These are phyloP conservation scores for Colletotrichum higginsianum DNA, from an alignment of 2,329 filamentous ascomycete species.

Conservation along the genomic window DNA sequence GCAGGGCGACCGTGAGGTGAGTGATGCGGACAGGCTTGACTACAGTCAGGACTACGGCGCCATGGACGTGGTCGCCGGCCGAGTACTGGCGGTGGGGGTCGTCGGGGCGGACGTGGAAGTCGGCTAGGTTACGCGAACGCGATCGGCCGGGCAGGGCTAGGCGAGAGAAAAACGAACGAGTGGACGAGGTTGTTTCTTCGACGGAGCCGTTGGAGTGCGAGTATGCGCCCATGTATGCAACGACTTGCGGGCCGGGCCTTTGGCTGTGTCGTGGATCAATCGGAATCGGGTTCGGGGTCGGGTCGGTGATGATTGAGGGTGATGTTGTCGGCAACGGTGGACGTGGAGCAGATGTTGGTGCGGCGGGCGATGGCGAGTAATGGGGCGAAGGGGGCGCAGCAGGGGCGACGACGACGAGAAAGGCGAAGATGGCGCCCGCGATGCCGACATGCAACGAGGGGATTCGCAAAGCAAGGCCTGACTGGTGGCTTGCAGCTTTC, in stretches of 20 bases:
- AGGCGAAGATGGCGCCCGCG: conserved; percentile 27
- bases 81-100: conserved; percentile 84
- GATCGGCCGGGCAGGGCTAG: conserved; percentile 66
- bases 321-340: conserved; percentile 39
- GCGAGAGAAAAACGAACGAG: conserved; percentile 66
- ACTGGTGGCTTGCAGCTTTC: conserved; percentile 35
- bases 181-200: conserved; percentile 57
- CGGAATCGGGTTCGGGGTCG: conserved; percentile 34
- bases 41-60: conserved; percentile 80
- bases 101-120: conserved; percentile 83
- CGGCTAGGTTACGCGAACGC: conserved; percentile 75
- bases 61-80: conserved; percentile 81
- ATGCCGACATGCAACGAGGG: conserved; percentile 39
- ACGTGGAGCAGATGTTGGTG: conserved; percentile 42
- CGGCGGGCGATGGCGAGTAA: conserved; percentile 44
- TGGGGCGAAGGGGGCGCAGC: conserved; percentile 42
- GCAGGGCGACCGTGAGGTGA: conserved; percentile 83
- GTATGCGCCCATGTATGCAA: conserved; percentile 62
- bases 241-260: conserved; percentile 42
- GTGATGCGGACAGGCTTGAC: conserved; percentile 84
- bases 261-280: conserved; percentile 38
- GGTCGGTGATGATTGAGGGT: conserved; percentile 45
- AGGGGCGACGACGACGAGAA: conserved; percentile 39
- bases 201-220: conserved; percentile 57
- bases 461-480: conserved; percentile 35